Base-by-base conservation (phyloP, 2,329 filamentous ascomycete species). In the Apiospora pterosperma region DNA sequence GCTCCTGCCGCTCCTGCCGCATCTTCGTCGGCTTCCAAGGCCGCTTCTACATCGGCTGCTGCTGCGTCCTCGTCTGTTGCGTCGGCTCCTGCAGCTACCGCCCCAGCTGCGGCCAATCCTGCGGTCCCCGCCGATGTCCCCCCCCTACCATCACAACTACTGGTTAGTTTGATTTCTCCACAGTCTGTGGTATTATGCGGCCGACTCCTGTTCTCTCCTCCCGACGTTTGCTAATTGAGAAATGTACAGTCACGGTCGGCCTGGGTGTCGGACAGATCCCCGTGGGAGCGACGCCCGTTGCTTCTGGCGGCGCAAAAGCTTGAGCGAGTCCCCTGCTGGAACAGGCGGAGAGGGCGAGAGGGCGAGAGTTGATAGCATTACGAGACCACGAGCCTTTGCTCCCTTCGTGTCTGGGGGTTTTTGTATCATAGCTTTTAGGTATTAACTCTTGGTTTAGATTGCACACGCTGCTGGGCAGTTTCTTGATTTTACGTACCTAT, bases 1-100 rank as follows among this genome's bases (percentile, higher is more conserved):
- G 11, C 66, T 16, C 65, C 63, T 6, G 66, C 36, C 12, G 65
- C 65, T 19, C 55, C 66, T 25, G 63, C 69, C 6, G 65, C 63
- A 14, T 28, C 63, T 8, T 44, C 66, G 4, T 55, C 63, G n/a
- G 55, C 58, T 19, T 58, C 39, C 12, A 58, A 65, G 34, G 38
- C 66, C 11, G 59, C 62, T 0, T 19, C 62, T 4, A n/a, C 67
- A 0, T 16, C 68, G 12, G 64, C 64, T 3, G 62, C 39, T 6
- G 38, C 59, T 28, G 19, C 28, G 1, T 14, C 61, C 16, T 5
- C 16, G 7, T 28, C 48, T 55, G 48, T 19, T 23, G 21, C 4
- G 19, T 36, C 38, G 25, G 59, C 38, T 28, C 31, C 34, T 14
- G 19, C 23, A 12, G 21, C 59, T 36, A 61, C 59, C 4, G 23